These are phyloP conservation scores for Psilocybe tampanensis DNA, from an alignment of 768 basidiomycete genomes.

Conservation along the genomic window DNA sequence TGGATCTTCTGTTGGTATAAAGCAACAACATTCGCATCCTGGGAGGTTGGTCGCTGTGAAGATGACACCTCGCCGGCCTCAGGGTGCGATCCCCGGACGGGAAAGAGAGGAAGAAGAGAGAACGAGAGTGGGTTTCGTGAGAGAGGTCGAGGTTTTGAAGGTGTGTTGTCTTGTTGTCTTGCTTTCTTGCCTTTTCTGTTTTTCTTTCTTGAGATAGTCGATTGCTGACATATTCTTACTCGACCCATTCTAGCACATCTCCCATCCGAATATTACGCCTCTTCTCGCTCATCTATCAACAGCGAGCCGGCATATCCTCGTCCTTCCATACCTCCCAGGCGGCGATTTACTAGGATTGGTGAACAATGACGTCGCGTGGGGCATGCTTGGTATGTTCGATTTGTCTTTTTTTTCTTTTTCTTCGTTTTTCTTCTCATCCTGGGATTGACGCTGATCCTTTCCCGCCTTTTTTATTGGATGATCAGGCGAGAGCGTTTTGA, in stretches of 20 bases:
- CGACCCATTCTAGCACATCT: constrained; percentile 57
- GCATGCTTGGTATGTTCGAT: constrained; percentile 36
- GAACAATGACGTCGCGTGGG: constrained; percentile 53
- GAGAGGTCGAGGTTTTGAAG: constrained; percentile 85
- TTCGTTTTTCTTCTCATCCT: neutral
- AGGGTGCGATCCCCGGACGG: constrained; percentile 19
- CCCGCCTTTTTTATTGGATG: neutral
- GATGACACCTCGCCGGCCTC: constrained; percentile 41
- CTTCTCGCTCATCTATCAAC: constrained; percentile 74
- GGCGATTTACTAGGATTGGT: constrained; percentile 84
- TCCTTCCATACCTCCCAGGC: constrained; percentile 74
- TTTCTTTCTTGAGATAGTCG: neutral
- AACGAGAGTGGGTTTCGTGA: constrained; percentile 75
- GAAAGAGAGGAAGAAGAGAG: constrained; percentile 57
- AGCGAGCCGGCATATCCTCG: constrained; percentile 72
- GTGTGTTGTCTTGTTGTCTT: constrained; percentile 42
- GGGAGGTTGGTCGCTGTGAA: constrained; percentile 49
- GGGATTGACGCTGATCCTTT: neutral
- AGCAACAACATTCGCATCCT: too few relatives aligned
- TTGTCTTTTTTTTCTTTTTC: constrained; percentile 4
- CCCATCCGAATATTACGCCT: constrained; percentile 78
- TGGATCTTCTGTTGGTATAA: neutral
- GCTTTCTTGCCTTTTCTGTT: constrained; percentile 3
- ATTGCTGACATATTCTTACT: neutral
- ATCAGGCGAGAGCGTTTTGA: constrained; percentile 52